Percentiles rank a stretch among this genome's conserved stretches.
Conservation (phyloP, 2,329 filamentous ascomycete genomes). For the Fusarium goolgardi region DNA sequence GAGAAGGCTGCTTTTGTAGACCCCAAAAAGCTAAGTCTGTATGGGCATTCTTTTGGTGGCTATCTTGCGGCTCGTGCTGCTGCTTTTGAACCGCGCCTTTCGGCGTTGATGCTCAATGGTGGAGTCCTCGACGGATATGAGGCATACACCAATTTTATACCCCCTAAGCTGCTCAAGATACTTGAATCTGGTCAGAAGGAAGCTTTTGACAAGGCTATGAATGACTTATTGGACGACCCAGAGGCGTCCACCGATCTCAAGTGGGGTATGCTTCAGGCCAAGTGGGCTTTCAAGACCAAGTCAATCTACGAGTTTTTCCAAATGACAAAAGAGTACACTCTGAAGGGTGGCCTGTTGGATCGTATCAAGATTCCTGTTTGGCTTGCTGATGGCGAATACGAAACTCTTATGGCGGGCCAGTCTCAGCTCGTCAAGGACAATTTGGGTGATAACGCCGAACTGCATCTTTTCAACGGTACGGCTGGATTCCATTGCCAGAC, state of each 20-base stretch:
- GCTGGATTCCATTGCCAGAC: constrained; percentile 28
- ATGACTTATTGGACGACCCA: constrained; percentile 10
- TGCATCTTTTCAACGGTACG: constrained; percentile 24
- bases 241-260: constrained; percentile 29
- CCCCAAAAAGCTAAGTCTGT: neutral
- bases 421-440: constrained; percentile 3
- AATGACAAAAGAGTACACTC: constrained; percentile 22
- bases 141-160: constrained; percentile 18
- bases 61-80: constrained; percentile 34
- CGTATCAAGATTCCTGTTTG: constrained; percentile 44
- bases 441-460: constrained; percentile 8
- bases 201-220: constrained; percentile 31
- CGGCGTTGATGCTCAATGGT: constrained; percentile 17
- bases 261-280: constrained; percentile 50
- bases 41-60: constrained; percentile 27
- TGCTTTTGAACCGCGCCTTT: constrained; percentile 24
- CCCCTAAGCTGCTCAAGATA: constrained; percentile 5
- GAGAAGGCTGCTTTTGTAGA: constrained; percentile 13
- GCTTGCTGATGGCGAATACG: constrained; percentile 36
- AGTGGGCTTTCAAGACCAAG: constrained; percentile 50
- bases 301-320: constrained; percentile 47
- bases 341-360: constrained; percentile 16
- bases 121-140: constrained; percentile 32
- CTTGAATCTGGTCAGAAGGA: constrained; percentile 25
- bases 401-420: constrained; percentile 30